Evolutionary conservation across 148 eudicot genomes (phyloP).

Genomic region (Chenopodium album): DNA sequence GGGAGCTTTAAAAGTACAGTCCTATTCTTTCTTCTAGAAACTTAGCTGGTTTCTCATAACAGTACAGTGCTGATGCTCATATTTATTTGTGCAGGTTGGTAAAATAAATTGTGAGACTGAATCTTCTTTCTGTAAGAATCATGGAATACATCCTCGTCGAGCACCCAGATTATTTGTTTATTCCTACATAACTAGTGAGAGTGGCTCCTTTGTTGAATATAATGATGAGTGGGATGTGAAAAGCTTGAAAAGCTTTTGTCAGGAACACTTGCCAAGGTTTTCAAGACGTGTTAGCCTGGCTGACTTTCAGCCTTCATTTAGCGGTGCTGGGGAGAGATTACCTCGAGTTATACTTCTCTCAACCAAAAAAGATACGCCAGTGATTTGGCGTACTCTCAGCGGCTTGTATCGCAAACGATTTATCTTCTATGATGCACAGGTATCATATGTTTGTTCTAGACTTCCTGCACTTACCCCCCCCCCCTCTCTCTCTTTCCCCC

Average conservation of each 20-base stretch:
- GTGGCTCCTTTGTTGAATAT: conserved; percentile 79
- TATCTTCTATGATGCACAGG: conserved; percentile 79
- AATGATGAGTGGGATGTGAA: conserved; percentile 58
- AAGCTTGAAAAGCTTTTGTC: conserved; percentile 68
- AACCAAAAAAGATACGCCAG: conserved; percentile 79
- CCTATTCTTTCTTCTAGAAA: not conserved
- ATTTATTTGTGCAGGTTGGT: conserved; percentile 58
- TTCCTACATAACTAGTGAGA: conserved; percentile 54
- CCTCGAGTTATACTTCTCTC: conserved; percentile 89
- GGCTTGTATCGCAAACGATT: conserved; percentile 71
- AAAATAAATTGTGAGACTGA: conserved; percentile 70
- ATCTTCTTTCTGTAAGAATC: conserved; percentile 61
- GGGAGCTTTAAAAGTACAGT: conserved; percentile 76
- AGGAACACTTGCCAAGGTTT: conserved; percentile 75
- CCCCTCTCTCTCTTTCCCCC: no score
- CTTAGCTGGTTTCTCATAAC: not conserved
- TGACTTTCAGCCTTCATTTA: conserved; percentile 39
- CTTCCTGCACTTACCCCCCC: not conserved
- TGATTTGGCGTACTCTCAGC: conserved; percentile 88
- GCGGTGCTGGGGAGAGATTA: conserved; percentile 39
- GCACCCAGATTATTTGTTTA: conserved; percentile 61
- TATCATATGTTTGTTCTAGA: conserved; percentile 14
- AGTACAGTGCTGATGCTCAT: conserved; percentile 4
- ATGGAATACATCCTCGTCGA: conserved; percentile 56
- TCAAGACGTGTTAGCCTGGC: conserved; percentile 60